Conservation (phyloP, 441 rosid species). For the Biscutella auriculata region DNA sequence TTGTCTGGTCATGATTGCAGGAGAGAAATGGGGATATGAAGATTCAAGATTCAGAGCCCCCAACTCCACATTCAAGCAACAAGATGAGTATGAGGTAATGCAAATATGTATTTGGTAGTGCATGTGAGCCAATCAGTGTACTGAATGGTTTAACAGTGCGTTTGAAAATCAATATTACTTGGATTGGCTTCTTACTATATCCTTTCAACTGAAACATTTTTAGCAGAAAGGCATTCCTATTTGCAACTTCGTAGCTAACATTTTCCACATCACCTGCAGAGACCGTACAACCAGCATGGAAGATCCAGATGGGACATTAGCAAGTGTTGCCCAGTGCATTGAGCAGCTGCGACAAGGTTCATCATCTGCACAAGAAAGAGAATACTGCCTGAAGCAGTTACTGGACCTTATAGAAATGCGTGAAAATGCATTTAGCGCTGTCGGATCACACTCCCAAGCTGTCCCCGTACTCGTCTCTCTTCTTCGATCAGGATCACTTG, state of each 20-base stretch:
- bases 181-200: background rate
- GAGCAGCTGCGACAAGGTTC: constrained; percentile 93
- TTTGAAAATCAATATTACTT: background rate
- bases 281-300: constrained; percentile 95
- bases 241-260: constrained; percentile 9
- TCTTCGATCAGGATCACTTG: constrained; percentile 93
- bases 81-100: constrained; percentile 82
- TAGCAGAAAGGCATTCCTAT: background rate
- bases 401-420: constrained; percentile 91
- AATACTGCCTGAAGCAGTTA: constrained; percentile 76
- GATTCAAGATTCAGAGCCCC: constrained; percentile 92
- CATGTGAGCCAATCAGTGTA: background rate
- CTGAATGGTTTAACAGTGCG: background rate
- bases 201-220: background rate
- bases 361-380: constrained; percentile 90
- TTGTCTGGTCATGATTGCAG: constrained; percentile 35
- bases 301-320: constrained; percentile 99
- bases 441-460: constrained; percentile 99
- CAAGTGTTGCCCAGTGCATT: constrained; percentile 98
- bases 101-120: background rate
- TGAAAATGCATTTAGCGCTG: constrained; percentile 98
- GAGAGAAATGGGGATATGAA: constrained; percentile 79
- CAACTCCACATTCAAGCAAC: constrained; percentile 76
- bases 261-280: constrained; percentile 41
- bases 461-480: constrained; percentile 99